Conservation (phyloP, 495 filamentous ascomycete species). For the Penicillium maclennaniae region DNA sequence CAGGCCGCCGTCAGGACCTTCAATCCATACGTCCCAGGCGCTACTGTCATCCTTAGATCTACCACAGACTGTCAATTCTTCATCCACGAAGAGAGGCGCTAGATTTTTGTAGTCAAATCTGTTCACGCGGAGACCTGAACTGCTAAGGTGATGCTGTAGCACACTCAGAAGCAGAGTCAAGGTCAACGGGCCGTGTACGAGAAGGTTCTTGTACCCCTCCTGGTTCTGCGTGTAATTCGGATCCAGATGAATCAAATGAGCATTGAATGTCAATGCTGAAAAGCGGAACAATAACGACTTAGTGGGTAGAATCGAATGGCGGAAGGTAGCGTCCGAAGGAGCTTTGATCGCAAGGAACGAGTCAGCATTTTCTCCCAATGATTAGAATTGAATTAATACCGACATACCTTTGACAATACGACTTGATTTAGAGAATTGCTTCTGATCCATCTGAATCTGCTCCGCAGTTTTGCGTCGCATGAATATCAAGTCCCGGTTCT, state of each 20-base stretch:
- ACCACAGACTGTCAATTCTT: slow-evolving; percentile 59
- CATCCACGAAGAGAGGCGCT: slow-evolving; percentile 72
- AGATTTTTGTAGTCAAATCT: slow-evolving; percentile 75
- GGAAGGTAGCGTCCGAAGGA: slow-evolving; percentile 50
- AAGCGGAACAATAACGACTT: slow-evolving; percentile 74
- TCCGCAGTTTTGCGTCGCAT: slow-evolving; percentile 46
- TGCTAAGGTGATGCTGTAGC: slow-evolving; percentile 49
- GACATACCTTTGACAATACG: slow-evolving; percentile 39
- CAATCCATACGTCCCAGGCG: slow-evolving; percentile 65
- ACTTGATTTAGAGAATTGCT: slow-evolving; percentile 19
- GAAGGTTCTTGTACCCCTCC: slow-evolving; percentile 69
- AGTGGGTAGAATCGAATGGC: slow-evolving; percentile 58
- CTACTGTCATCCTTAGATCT: slow-evolving; percentile 29
- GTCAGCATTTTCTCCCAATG: slow-evolving; percentile 15
- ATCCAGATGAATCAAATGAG: slow-evolving; percentile 83
- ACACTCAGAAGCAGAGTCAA: slow-evolving; percentile 68
- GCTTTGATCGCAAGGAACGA: slow-evolving; percentile 20
- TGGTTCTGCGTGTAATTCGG: slow-evolving; percentile 59
- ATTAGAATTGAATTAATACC: slow-evolving; percentile 1
- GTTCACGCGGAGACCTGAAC: slow-evolving; percentile 25
- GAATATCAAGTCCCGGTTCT: slow-evolving; percentile 59
- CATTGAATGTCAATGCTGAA: slow-evolving; percentile 80
- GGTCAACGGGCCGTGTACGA: slow-evolving; percentile 86
- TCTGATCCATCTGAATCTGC: slow-evolving; percentile 28
- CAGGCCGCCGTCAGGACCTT: slow-evolving; percentile 53